phyloP scores from a whole-genome alignment of 352 stramenopile species.

The Pseudoperonospora humuli region DNA sequence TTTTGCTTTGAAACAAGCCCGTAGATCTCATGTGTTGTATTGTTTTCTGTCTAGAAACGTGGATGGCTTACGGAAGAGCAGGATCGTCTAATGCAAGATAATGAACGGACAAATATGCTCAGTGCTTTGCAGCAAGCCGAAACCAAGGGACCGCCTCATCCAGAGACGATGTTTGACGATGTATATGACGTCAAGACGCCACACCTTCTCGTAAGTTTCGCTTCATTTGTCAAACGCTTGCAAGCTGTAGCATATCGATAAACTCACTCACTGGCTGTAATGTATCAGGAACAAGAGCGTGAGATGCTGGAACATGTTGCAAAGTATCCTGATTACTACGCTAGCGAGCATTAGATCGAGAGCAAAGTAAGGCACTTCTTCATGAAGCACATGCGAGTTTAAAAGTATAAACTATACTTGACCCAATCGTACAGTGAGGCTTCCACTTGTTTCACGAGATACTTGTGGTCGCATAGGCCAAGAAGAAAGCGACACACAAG shows the following conservation, averaged over 20 bases:
- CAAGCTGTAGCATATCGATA: not conserved
- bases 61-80: conserved; percentile 87
- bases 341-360: conserved; percentile 23
- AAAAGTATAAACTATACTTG: not conserved
- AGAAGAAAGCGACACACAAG: too few species aligned
- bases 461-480: conserved; percentile 17
- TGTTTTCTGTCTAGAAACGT: conserved; percentile 49
- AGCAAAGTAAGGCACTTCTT: not conserved
- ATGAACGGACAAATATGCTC: conserved; percentile 84
- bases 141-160: conserved; percentile 72
- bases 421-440: conserved; percentile 19
- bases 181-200: conserved; percentile 93
- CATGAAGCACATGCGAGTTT: not conserved
- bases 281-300: conserved; percentile 84
- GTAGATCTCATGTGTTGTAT: not conserved
- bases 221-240: not conserved
- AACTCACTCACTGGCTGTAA: conserved; percentile 3
- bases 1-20: not conserved
- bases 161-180: conserved; percentile 95
- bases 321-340: conserved; percentile 92
- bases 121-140: conserved; percentile 86
- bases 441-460: conserved; percentile 20
- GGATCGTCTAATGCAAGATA: conserved; percentile 72
- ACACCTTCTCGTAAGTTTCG: conserved; percentile 76
- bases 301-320: conserved; percentile 87